Evolutionary conservation across 345 rosid genomes (phyloP).

Genomic region (Arabis alpina): DNA sequence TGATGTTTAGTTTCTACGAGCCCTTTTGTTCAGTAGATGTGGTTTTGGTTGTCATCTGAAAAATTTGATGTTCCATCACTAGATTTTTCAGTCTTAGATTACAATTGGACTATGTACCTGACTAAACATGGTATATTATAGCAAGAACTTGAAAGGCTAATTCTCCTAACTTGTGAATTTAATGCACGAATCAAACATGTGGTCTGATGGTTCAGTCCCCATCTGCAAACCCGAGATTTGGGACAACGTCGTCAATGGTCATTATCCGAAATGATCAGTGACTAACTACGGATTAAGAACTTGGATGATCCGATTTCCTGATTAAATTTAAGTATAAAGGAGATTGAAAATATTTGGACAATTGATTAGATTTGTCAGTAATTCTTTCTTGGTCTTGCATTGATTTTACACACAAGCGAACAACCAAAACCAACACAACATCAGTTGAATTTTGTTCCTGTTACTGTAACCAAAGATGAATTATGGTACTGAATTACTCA

Average conservation of each 20-base stretch:
- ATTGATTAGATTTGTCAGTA: too few relatives aligned
- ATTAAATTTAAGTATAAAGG: neutral
- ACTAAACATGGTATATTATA: neutral
- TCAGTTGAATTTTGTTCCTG: too few relatives aligned
- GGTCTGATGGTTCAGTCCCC: too few relatives aligned
- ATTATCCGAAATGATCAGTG: neutral
- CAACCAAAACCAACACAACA: too few relatives aligned
- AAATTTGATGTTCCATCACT: conserved; percentile 8
- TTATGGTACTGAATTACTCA: too few relatives aligned
- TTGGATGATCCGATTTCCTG: neutral
- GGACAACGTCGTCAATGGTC: conserved; percentile 19
- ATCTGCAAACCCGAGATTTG: conserved; percentile 13
- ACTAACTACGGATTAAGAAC: neutral
- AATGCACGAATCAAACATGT: too few relatives aligned
- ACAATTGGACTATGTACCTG: neutral
- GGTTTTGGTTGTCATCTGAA: conserved; percentile 20
- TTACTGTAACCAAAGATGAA: too few relatives aligned
- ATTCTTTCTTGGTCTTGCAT: too few relatives aligned
- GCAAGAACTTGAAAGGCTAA: too few relatives aligned
- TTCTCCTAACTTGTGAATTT: too few relatives aligned
- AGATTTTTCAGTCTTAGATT: conserved; percentile 6
- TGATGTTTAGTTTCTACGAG: conserved; percentile 37
- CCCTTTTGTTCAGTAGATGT: conserved; percentile 1
- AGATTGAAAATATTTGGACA: neutral
- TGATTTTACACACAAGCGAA: too few relatives aligned